Evolutionary conservation across 768 basidiomycete genomes (phyloP), one percentile per base, ranked within the genome.

Genomic region (Mycena leptocephala): DNA sequence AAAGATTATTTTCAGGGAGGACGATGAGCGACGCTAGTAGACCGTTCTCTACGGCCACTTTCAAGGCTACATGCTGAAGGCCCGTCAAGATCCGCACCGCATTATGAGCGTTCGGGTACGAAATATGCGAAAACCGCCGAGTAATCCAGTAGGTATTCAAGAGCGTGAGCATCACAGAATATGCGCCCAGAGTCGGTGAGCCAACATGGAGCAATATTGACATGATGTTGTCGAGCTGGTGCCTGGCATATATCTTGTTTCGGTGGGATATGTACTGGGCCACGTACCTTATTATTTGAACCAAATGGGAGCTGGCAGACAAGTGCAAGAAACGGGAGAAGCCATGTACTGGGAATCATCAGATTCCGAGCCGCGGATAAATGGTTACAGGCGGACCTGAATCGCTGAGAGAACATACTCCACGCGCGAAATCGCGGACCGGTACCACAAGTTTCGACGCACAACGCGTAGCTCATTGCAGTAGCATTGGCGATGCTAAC

Each of bases 21-120:
- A 76, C 71, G 43, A 76, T 55, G 24, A 76, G 71, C 7, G 76
- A 76, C 5, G 64, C 65, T 20, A 76, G 71, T 28, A 76, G 24
- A 14, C 30, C 11, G 8, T 72, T 35, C 8, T 56, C 48, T 3
- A 28, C 53, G 26, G 16, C 37, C 16, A 76, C 64, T 14, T 63
- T 55, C 9, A 76, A 5, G 0, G 70, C 59, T 3, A 46, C 28
- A 32, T 76, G 76, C 37, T 76, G 76, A 3, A 76, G 65, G 5
- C 2, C 43, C 43, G 2, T 59, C 32, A 76, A 58, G 30, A 76
- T 71, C 10, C 46, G 51, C 0, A 55, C 63, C 9, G 70, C 70
- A 32, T 20, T 53, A 4, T n/a, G 26, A 2, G 41, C 58, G 30
- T 76, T 76, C 0, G 75, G 75, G 16, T 74, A 74, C 3, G 43